phyloP scores from a whole-genome alignment of 2,329 filamentous ascomycete species.

The Dactylonectria estremocensis region DNA sequence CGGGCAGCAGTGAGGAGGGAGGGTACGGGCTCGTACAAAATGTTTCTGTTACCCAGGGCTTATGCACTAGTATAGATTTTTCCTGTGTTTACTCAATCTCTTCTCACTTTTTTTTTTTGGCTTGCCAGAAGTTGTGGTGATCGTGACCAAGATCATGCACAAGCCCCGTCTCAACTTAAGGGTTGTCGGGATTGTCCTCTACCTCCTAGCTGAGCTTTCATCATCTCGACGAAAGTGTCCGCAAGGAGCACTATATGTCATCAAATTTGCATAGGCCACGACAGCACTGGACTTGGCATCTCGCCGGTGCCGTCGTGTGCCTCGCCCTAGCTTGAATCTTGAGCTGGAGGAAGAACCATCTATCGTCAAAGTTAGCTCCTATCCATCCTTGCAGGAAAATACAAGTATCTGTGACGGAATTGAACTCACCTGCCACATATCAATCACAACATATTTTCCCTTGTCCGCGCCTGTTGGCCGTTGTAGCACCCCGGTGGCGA shows the following conservation, averaged over 20 bases:
- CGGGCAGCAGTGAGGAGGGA: no score
- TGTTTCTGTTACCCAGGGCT: no score
- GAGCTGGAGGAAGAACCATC: slow-evolving; percentile 33
- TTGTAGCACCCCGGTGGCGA: slow-evolving; percentile 45
- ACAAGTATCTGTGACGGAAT: background rate
- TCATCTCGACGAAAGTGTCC: background rate
- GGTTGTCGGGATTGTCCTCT: no score
- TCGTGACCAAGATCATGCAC: no score
- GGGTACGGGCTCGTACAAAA: no score
- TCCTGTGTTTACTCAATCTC: no score
- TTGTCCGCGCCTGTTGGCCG: slow-evolving; percentile 21
- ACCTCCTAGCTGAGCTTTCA: background rate
- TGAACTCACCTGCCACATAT: slow-evolving; percentile 45
- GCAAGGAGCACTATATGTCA: background rate
- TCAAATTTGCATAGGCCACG: slow-evolving; percentile 12
- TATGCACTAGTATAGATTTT: no score
- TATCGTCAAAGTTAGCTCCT: slow-evolving; percentile 3
- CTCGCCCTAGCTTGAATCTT: slow-evolving; percentile 19
- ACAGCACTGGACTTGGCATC: background rate
- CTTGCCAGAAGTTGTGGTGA: no score
- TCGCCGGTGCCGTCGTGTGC: background rate
- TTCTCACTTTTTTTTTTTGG: no score
- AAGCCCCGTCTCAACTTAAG: no score
- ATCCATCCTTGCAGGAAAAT: background rate
- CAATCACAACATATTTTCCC: slow-evolving; percentile 45